phyloP scores from a whole-genome alignment of 2,329 filamentous ascomycete species.

The Epichloe sylvatica region DNA sequence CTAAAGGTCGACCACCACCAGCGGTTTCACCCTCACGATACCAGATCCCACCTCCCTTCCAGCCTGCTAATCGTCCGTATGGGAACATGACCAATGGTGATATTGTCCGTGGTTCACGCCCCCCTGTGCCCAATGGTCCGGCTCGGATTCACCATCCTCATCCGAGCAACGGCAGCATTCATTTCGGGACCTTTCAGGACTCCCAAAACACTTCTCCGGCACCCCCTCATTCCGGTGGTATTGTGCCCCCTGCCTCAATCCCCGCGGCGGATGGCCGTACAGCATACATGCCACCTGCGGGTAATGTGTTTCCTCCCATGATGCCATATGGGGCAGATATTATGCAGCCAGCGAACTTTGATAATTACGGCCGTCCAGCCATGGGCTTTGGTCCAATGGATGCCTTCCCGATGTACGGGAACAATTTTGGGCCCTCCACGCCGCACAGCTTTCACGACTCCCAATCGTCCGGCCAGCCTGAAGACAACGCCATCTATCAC shows the following conservation, averaged over 20 bases:
- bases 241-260: conserved; percentile 36
- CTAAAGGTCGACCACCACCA: conserved; percentile 16
- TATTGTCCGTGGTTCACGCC: conserved; percentile 18
- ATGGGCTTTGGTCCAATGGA: conserved; percentile 23
- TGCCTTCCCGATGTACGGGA: conserved; percentile 19
- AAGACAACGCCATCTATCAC: conserved; percentile 28
- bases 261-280: conserved; percentile 20
- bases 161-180: conserved; percentile 39
- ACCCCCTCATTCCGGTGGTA: conserved; percentile 34
- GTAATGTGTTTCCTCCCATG: conserved; percentile 25
- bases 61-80: conserved; percentile 20
- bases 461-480: conserved; percentile 38
- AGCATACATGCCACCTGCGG: conserved; percentile 19
- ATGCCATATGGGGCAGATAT: conserved; percentile 23
- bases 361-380: conserved; percentile 24
- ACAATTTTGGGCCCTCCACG: conserved; percentile 38
- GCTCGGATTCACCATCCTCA: conserved; percentile 35
- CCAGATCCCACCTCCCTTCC: conserved; percentile 30
- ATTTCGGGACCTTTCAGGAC: conserved; percentile 40
- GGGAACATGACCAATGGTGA: conserved; percentile 21
- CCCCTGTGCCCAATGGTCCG: conserved; percentile 20
- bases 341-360: conserved; percentile 21
- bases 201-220: conserved; percentile 46
- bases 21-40: conserved; percentile 23
- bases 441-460: conserved; percentile 50